Base-by-base conservation (phyloP, 345 rosid genomes). In the Fremontodendron californicum region DNA sequence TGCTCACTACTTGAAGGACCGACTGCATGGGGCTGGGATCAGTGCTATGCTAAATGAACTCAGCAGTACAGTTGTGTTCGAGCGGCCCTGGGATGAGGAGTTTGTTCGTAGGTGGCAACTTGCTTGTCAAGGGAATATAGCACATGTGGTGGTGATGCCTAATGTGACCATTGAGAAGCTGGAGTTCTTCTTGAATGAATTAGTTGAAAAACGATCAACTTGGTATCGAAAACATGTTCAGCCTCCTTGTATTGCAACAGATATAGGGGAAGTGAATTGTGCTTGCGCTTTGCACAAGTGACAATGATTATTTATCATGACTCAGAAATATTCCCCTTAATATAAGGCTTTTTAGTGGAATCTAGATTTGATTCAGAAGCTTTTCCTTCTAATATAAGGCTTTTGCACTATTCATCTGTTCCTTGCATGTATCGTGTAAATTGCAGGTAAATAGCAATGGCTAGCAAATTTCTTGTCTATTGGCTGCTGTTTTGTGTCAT, bases 61-160 rank as follows among this genome's bases (percentile, higher is more conserved):
- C n/a, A 93, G 97, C 85, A 93, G 97, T 86, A 94, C 97, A 0
- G 97, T 94, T 37, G 98, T 94, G 48, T 93, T 94, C 65, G 97
- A 94, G 85, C 90, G 97, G 21, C 98, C 98, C 0, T 77, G 60
- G 0, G 98, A 25, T n/a, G n/a, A n/a, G n/a, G n/a, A n/a, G n/a
- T n/a, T n/a, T n/a, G n/a, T n/a, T n/a, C n/a, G n/a, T n/a, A 82
- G 89, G 78, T 94, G 98, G 97, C 97, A 94, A 83, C 93, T 94
- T 1, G 97, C 97, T 75, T 94, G 97, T 81, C 88, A 91, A 80
- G 92, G 97, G 5, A 87, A 83, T 75, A 93, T 89, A 19, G 92
- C 98, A n/a, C n/a, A n/a, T n/a, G n/a, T n/a, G n/a, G n/a, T n/a
- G n/a, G n/a, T n/a, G n/a, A n/a, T n/a, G n/a, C 98, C 98, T 5